A percentile compares a stretch with the other conserved stretches of the same genome.
phyloP scores from a whole-genome alignment of 371 early-diverging fungal genomes.

The Saksenaea vasiformis region DNA sequence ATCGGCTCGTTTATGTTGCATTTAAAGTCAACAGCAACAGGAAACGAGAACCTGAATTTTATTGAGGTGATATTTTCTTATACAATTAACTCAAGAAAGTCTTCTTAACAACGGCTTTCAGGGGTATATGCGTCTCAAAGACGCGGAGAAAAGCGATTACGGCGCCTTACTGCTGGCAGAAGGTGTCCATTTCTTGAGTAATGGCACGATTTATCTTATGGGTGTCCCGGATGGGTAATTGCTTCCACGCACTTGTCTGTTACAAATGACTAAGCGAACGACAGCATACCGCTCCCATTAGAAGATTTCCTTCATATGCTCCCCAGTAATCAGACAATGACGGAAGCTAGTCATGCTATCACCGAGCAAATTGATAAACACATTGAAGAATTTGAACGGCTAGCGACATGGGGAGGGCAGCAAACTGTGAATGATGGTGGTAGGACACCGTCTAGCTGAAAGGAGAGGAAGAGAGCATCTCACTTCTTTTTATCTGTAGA shows the following conservation, averaged over 20 bases:
- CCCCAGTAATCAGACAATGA: conserved; percentile 51
- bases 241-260: background rate
- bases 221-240: conserved; percentile 57
- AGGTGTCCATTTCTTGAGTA: conserved; percentile 58
- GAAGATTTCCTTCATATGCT: conserved; percentile 61
- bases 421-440: conserved; percentile 12
- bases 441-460: background rate
- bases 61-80: conserved; percentile 43
- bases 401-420: conserved; percentile 13
- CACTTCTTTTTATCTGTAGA: conserved; percentile 29
- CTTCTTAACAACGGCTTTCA: conserved; percentile 11
- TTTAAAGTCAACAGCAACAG: conserved; percentile 46
- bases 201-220: conserved; percentile 60
- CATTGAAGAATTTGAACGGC: conserved; percentile 32
- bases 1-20: conserved; percentile 50
- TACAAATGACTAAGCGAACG: background rate
- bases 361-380: conserved; percentile 37
- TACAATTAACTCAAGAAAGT: background rate
- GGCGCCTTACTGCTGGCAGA: conserved; percentile 57
- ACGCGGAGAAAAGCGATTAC: conserved; percentile 53
- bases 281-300: conserved; percentile 35
- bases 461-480: background rate
- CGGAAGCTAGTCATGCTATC: conserved; percentile 20
- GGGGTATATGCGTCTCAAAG: conserved; percentile 57
- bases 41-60: conserved; percentile 50